phyloP scores from a whole-genome alignment of 805 yeast genomes.

The Suhomyces sp. region DNA sequence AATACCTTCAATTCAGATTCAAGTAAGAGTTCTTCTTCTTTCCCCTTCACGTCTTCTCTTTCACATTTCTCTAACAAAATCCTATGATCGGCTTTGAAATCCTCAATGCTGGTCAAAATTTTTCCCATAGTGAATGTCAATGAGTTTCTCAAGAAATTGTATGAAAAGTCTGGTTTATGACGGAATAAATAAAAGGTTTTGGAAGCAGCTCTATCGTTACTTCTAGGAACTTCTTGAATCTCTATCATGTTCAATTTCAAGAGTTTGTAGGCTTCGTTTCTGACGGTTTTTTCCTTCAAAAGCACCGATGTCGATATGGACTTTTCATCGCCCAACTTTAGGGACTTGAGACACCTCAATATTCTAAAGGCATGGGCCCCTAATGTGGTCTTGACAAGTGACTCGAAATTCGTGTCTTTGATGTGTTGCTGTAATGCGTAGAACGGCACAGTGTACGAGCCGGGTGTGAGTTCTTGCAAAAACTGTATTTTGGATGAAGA shows the following conservation, averaged over 20 bases:
- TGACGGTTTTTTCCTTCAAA: constrained; percentile 71
- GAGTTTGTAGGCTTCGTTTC: constrained; percentile 66
- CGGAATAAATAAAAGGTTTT: constrained; percentile 83
- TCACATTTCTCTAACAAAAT: constrained; percentile 75
- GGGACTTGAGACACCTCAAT: constrained; percentile 68
- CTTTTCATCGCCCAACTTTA: constrained; percentile 80
- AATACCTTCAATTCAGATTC: constrained; percentile 75
- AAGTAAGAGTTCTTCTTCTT: constrained; percentile 69
- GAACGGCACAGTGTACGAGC: constrained; percentile 63
- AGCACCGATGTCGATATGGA: constrained; percentile 70
- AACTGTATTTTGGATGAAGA: constrained; percentile 53
- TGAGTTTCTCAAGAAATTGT: constrained; percentile 35
- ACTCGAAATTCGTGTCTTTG: constrained; percentile 52
- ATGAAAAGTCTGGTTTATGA: constrained; percentile 44
- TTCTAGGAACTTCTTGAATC: constrained; percentile 89
- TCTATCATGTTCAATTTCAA: constrained; percentile 72
- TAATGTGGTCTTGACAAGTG: constrained; percentile 55
- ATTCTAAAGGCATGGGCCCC: constrained; percentile 70
- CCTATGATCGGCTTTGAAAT: constrained; percentile 55
- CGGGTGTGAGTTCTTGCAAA: constrained; percentile 51
- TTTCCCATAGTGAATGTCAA: constrained; percentile 54
- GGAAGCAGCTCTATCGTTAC: constrained; percentile 87
- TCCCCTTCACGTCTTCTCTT: constrained; percentile 86
- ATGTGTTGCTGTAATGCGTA: constrained; percentile 45
- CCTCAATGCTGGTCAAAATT: constrained; percentile 47